Evolutionary conservation across 2,329 filamentous ascomycete genomes (phyloP), one percentile per base, ranked within the genome.

Genomic region (Alternaria triticina): DNA sequence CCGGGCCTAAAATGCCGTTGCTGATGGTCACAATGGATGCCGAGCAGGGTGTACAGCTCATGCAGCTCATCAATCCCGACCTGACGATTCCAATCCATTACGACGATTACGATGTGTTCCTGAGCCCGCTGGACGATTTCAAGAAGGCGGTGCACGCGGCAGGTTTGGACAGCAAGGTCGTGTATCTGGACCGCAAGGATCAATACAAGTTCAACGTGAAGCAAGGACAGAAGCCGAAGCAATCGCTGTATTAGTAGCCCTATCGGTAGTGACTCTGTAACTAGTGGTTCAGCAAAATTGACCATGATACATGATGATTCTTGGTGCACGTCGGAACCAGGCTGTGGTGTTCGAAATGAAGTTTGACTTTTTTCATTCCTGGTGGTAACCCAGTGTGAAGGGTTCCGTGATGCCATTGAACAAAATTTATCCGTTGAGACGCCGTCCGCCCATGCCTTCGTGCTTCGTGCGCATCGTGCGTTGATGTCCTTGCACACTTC

Each of bases 1-100:
- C 89, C 0, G 83, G 85, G 1, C 87, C 88, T 0, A 82, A 83
- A 6, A 70, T 88, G 74, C 87, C 87, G 47, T 76, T 90, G 63
- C 62, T 90, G 23, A 90, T 90, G 88, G 86, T 90, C 3, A 91
- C 88, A 0, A 91, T 91, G 88, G 88, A 91, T 74, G 88, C 85
- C 22, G 82, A 84, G 71, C 86, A 90, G 75, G 88, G 88, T 0
- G 68, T 91, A 27, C 79, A 89, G 77, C 74, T 91, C 65, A 85
- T 91, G 74, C 79, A 82, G 68, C 68, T 90, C 61, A 84, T 91
- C 30, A 79, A 87, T 28, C 87, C 88, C 17, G 86, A 89, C 23
- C 59, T 90, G 54, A 90, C 87, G 6, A 86, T 91, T 47, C 88
- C 88, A 4, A 70, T 76, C 5, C 66, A 73, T 54, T 74, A 74